phyloP scores from a whole-genome alignment of 441 rosid genomes.

The Codiaeum variegatum region DNA sequence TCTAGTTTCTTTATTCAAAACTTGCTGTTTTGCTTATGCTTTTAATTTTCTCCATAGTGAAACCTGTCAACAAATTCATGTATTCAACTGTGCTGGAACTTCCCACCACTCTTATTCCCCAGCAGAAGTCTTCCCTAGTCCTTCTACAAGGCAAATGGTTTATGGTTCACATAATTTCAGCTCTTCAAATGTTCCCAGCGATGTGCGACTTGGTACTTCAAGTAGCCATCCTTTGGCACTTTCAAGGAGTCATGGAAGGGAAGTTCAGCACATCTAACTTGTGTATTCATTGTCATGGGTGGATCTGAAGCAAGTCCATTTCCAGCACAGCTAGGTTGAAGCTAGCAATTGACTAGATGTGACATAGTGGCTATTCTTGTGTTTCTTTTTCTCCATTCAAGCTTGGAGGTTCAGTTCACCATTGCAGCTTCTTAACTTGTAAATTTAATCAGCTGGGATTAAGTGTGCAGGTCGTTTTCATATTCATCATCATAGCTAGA shows the following conservation, averaged over 20 bases:
- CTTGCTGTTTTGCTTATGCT: neutral
- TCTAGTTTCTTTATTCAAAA: neutral
- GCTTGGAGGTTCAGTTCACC: neutral
- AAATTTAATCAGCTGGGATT: neutral
- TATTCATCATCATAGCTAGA: constrained; percentile 8
- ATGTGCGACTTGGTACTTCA: constrained; percentile 23
- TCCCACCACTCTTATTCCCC: constrained; percentile 23
- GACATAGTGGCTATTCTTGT: neutral
- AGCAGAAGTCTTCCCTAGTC: constrained; percentile 11
- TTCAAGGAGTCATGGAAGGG: constrained; percentile 30
- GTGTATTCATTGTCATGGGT: neutral
- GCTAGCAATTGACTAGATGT: constrained; percentile 4
- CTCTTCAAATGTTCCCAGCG: constrained; percentile 28
- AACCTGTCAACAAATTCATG: constrained; percentile 12
- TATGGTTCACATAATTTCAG: constrained; percentile 28
- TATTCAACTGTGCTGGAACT: constrained; percentile 22
- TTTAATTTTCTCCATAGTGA: constrained; percentile 19
- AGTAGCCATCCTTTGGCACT: constrained; percentile 34
- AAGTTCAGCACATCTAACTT: constrained; percentile 32
- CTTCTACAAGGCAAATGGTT: constrained; percentile 10
- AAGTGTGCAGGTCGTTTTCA: constrained; percentile 12
- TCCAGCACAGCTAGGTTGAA: constrained; percentile 8
- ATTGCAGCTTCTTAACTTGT: neutral
- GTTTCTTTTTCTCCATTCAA: neutral
- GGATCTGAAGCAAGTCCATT: neutral